Evolutionary conservation across 2,329 filamentous ascomycete genomes (phyloP).

Genomic region (Claviceps pusilla): DNA sequence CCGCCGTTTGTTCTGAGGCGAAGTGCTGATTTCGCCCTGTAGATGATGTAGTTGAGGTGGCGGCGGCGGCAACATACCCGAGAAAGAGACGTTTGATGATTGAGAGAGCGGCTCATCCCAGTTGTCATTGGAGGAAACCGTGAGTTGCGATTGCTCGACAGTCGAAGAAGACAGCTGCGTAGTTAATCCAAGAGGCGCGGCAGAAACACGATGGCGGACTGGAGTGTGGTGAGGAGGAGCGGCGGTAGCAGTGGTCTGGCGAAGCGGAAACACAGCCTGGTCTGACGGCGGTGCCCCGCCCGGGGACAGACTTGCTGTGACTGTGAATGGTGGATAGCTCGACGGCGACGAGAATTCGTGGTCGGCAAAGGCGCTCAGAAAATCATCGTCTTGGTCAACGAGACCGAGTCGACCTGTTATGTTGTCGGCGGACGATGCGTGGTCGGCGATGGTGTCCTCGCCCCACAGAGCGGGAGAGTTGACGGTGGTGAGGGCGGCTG

Average conservation of each 20-base stretch:
- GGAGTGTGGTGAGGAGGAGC: slow-evolving; percentile 5
- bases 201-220: slow-evolving; percentile 8
- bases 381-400: slow-evolving; percentile 10
- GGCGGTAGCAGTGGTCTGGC: slow-evolving; percentile 4
- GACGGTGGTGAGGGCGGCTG: neutral
- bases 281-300: slow-evolving; percentile 1
- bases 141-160: slow-evolving; percentile 12
- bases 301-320: slow-evolving; percentile 7
- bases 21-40: neutral
- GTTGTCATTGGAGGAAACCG: slow-evolving; percentile 15
- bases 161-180: slow-evolving; percentile 9
- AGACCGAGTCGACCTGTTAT: neutral
- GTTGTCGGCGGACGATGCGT: neutral
- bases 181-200: slow-evolving; percentile 10
- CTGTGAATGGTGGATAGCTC: slow-evolving; percentile 17
- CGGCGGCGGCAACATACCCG: slow-evolving; percentile 15
- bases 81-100: slow-evolving; percentile 15
- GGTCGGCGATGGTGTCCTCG: slow-evolving; percentile 5
- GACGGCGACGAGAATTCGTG: slow-evolving; percentile 23
- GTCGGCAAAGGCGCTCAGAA: slow-evolving; percentile 14
- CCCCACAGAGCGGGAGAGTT: slow-evolving; percentile 4
- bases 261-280: slow-evolving; percentile 3
- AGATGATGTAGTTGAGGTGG: neutral
- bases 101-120: slow-evolving; percentile 14
- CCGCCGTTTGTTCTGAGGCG: slow-evolving; percentile 14